Evolutionary conservation across 139 green algal species (phyloP).

Genomic region (Chlamydomonas sp.): DNA sequence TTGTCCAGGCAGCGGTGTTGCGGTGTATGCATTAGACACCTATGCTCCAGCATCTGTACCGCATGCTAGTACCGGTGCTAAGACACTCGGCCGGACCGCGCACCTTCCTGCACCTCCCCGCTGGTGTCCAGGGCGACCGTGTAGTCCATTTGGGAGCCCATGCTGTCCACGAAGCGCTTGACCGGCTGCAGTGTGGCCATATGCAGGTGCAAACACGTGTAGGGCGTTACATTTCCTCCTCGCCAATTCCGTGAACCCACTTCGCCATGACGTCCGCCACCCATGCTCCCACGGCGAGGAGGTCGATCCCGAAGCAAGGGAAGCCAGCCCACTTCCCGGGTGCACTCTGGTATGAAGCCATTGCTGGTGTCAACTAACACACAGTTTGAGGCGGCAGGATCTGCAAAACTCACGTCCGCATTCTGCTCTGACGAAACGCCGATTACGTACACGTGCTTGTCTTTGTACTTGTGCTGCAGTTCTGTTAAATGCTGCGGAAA

Average conservation of each 20-base stretch:
- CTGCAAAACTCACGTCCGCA: background rate
- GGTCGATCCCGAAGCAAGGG: too few relatives aligned
- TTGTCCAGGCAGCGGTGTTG: too few relatives aligned
- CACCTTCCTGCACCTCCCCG: constrained; percentile 29
- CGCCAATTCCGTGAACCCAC: background rate
- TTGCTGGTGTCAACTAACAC: background rate
- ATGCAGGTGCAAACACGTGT: background rate
- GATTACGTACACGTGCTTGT: constrained; percentile 32
- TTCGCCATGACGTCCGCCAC: too few relatives aligned
- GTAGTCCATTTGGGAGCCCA: constrained; percentile 46
- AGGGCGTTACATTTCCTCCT: background rate
- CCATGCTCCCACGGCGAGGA: too few relatives aligned
- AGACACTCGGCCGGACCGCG: background rate
- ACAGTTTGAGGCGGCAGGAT: background rate
- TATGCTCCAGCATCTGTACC: background rate
- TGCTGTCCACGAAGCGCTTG: constrained; percentile 31
- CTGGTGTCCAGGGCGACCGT: constrained; percentile 22
- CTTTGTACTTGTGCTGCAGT: constrained; percentile 45
- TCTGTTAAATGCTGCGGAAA: constrained; percentile 43
- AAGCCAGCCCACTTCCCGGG: background rate
- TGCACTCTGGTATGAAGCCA: background rate
- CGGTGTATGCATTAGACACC: too few relatives aligned
- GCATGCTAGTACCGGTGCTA: background rate
- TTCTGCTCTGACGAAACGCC: constrained; percentile 44
- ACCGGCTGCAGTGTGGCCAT: background rate